phyloP scores from a whole-genome alignment of 1,139 yeast genomes.

The Kodamaea suecica region DNA sequence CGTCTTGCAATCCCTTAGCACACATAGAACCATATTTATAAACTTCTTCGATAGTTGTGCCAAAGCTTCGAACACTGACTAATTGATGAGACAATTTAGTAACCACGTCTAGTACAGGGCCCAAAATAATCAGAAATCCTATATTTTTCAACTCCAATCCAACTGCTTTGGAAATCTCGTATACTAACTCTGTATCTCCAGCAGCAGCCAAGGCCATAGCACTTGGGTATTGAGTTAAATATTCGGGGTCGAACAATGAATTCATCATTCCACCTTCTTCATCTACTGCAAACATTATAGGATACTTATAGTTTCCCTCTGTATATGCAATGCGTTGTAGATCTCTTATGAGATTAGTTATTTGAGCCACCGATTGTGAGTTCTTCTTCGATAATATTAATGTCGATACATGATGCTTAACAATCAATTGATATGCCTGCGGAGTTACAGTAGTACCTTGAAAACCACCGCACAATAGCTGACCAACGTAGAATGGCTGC shows the following conservation, averaged over 20 bases:
- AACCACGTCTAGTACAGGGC: constrained; percentile 64
- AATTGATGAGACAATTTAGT: constrained; percentile 56
- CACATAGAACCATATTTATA: constrained; percentile 53
- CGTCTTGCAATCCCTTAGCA: constrained; percentile 53
- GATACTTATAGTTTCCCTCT: constrained; percentile 51
- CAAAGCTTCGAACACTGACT: constrained; percentile 63
- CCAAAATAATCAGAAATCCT: constrained; percentile 57
- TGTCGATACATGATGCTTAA: constrained; percentile 53
- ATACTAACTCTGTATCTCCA: constrained; percentile 48
- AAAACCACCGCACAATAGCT: constrained; percentile 62
- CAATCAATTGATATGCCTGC: constrained; percentile 55
- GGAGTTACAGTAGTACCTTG: constrained; percentile 56
- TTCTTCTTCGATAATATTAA: constrained; percentile 57
- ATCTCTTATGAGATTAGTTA: constrained; percentile 49
- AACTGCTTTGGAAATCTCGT: constrained; percentile 53
- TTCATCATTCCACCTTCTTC: constrained; percentile 51
- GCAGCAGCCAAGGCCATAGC: constrained; percentile 67
- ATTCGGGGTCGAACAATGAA: constrained; percentile 52
- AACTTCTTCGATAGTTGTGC: constrained; percentile 60
- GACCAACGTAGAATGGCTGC: constrained; percentile 37
- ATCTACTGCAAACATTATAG: constrained; percentile 40
- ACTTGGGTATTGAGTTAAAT: constrained; percentile 59
- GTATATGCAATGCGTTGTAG: constrained; percentile 54
- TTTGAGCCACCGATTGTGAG: constrained; percentile 49
- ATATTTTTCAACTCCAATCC: constrained; percentile 52